phyloP scores from a whole-genome alignment of 768 basidiomycete species.

The Hygrocybe punicea region DNA sequence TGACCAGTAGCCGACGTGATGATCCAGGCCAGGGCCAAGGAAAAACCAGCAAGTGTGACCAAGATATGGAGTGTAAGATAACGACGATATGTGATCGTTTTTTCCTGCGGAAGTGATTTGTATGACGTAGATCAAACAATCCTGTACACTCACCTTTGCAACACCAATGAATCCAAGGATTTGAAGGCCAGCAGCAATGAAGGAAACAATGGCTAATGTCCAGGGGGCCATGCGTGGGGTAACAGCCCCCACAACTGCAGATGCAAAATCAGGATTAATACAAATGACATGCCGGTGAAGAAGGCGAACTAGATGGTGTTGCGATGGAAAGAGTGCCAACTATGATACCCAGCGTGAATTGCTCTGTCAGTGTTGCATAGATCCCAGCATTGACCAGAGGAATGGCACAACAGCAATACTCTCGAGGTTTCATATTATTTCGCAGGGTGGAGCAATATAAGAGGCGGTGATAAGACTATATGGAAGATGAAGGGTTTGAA shows the following conservation, averaged over 20 bases:
- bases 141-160: constrained; percentile 50
- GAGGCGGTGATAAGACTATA: too few relatives aligned
- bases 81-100: constrained; percentile 57
- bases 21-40: constrained; percentile 77
- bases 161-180: constrained; percentile 85
- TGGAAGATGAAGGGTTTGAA: too few relatives aligned
- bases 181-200: constrained; percentile 73
- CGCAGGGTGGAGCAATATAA: too few relatives aligned
- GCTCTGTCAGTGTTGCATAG: constrained; percentile 74
- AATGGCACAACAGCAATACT: constrained; percentile 92
- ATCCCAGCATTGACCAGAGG: constrained; percentile 89
- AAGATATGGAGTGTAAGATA: constrained; percentile 67
- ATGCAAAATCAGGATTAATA: constrained; percentile 2
- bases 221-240: constrained; percentile 73
- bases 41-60: constrained; percentile 57
- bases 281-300: not conserved
- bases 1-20: constrained; percentile 78
- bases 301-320: constrained; percentile 70
- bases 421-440: constrained; percentile 63
- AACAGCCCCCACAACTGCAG: constrained; percentile 77
- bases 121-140: not conserved
- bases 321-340: constrained; percentile 72
- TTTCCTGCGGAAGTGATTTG: constrained; percentile 50
- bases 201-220: constrained; percentile 74
- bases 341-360: constrained; percentile 62